phyloP scores from a whole-genome alignment of 306 rosid genomes.

The Glycyrrhiza uralensis region DNA sequence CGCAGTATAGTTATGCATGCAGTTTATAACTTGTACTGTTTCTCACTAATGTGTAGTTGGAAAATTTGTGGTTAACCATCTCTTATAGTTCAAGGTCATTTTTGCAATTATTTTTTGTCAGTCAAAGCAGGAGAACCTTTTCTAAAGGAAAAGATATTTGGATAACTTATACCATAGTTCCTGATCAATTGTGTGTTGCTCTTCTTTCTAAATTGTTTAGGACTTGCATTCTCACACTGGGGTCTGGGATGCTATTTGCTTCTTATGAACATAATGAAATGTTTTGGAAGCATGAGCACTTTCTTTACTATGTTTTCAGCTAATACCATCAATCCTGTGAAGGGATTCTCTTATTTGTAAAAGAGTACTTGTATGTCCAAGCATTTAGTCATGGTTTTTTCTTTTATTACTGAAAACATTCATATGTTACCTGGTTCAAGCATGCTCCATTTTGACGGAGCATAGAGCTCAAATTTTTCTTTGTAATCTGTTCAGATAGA shows the following conservation, averaged over 20 bases:
- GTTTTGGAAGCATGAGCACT: not conserved
- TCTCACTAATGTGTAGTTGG: not conserved
- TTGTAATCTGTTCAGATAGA: not conserved
- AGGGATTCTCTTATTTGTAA: slow-evolving; percentile 1
- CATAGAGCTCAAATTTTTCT: not conserved
- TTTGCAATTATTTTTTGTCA: not conserved
- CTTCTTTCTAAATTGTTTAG: not conserved
- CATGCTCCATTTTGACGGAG: not conserved
- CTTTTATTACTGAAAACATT: not conserved
- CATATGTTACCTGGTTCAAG: not conserved
- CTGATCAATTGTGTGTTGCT: not conserved
- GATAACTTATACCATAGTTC: not conserved
- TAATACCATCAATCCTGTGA: not conserved
- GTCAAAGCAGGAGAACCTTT: not conserved
- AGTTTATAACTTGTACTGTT: not conserved
- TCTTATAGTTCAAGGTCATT: not conserved
- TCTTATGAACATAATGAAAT: not conserved
- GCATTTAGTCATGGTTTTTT: slow-evolving; percentile 13
- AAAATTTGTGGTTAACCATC: not conserved
- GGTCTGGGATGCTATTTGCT: not conserved
- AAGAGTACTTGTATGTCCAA: not conserved
- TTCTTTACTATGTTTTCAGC: not conserved
- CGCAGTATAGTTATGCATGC: slow-evolving; percentile 31
- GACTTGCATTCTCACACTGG: not conserved
- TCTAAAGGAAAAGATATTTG: not conserved